Conservation (phyloP, 352 stramenopile species). For the Phytophthora melonis region DNA sequence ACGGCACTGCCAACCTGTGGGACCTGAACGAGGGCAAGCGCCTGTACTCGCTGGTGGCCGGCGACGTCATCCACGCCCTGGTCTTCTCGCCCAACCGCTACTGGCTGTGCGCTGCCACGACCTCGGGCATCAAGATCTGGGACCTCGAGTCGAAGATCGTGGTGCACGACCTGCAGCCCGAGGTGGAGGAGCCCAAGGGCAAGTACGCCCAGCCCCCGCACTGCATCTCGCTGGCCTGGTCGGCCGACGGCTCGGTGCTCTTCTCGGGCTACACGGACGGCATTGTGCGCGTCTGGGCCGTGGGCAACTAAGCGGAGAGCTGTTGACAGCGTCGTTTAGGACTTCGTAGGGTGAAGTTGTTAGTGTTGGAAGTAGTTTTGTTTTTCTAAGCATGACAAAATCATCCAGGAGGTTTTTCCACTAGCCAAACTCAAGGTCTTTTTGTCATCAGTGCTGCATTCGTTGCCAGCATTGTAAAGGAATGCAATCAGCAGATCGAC, state of each 20-base stretch:
- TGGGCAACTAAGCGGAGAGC: constrained; percentile 79
- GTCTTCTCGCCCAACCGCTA: constrained; percentile 99
- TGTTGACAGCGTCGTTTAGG: too few relatives aligned
- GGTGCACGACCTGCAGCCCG: constrained; percentile 96
- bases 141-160: constrained; percentile 99
- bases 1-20: constrained; percentile 99
- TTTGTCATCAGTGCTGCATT: too few relatives aligned
- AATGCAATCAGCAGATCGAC: too few relatives aligned
- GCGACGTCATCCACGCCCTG: constrained; percentile 97
- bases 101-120: constrained; percentile 99
- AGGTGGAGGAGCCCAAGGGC: constrained; percentile 91
- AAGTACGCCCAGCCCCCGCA: constrained; percentile 96
- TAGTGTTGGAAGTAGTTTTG: too few relatives aligned
- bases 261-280: constrained; percentile 99
- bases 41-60: constrained; percentile 98
- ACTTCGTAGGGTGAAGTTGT: too few relatives aligned
- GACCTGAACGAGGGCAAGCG: constrained; percentile 99
- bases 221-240: constrained; percentile 99
- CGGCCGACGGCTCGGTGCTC: constrained; percentile 97
- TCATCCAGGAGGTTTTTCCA: too few relatives aligned
- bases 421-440: too few relatives aligned
- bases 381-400: too few relatives aligned
- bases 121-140: constrained; percentile 99
- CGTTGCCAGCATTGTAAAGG: too few relatives aligned
- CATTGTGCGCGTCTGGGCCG: constrained; percentile 96